Conservation (phyloP, 2,329 filamentous ascomycete genomes). For the Colletotrichum coccodes region DNA sequence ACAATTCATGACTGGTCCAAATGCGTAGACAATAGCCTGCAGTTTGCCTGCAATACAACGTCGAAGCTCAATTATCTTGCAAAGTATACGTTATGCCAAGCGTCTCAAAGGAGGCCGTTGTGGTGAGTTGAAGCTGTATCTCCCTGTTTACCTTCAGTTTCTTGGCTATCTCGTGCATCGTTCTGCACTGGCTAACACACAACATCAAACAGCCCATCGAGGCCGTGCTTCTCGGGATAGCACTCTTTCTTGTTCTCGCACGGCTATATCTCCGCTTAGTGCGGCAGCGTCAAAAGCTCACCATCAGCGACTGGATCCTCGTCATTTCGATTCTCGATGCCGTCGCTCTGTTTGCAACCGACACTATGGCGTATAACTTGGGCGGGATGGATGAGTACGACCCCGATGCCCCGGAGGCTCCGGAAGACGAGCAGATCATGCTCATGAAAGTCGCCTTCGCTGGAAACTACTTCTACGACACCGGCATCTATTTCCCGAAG, state of each 20-base stretch:
- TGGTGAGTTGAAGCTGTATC: conserved; percentile 16
- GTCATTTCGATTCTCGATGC: conserved; percentile 39
- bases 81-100: conserved; percentile 8
- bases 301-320: conserved; percentile 42
- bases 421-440: conserved; percentile 32
- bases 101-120: conserved; percentile 30
- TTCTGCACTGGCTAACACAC: conserved; percentile 11
- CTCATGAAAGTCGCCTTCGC: conserved; percentile 41
- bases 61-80: background rate
- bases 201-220: conserved; percentile 38
- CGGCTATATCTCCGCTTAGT: conserved; percentile 39
- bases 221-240: conserved; percentile 37
- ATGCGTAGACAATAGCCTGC: background rate
- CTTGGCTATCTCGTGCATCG: background rate
- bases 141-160: background rate
- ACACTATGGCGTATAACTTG: conserved; percentile 39
- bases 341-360: conserved; percentile 39
- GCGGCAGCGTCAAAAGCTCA: conserved; percentile 38
- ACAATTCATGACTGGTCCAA: background rate
- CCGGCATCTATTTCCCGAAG: conserved; percentile 42
- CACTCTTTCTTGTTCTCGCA: conserved; percentile 35
- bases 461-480: conserved; percentile 45
- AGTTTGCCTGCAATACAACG: background rate
- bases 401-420: conserved; percentile 24
- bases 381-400: conserved; percentile 40